These are phyloP conservation scores for Myxozyma udenii DNA, from an alignment of 805 yeast genomes.

Conservation along the genomic window DNA sequence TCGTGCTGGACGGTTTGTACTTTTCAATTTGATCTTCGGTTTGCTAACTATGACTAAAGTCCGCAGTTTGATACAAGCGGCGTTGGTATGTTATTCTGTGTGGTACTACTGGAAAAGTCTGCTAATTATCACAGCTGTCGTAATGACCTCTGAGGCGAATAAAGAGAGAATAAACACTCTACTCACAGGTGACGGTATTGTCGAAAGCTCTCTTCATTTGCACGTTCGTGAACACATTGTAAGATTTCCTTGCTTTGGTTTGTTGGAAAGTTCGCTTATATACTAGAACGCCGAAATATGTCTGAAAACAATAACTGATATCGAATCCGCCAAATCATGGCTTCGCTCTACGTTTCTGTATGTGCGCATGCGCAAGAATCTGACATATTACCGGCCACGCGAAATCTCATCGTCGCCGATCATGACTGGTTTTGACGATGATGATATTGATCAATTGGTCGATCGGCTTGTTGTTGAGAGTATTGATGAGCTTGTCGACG, in stretches of 20 bases:
- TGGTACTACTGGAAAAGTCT: neutral
- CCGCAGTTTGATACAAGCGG: slow-evolving; percentile 55
- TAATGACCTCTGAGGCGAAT: slow-evolving; percentile 45
- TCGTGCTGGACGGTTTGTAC: slow-evolving; percentile 49
- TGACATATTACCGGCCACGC: slow-evolving; percentile 41
- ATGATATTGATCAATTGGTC: slow-evolving; percentile 38
- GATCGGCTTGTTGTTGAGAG: slow-evolving; percentile 39
- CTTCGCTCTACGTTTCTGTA: slow-evolving; percentile 50
- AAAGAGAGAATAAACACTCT: slow-evolving; percentile 44
- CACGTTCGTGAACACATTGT: slow-evolving; percentile 30
- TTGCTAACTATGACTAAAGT: neutral
- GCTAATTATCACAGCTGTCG: slow-evolving; percentile 33
- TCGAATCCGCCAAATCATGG: slow-evolving; percentile 47
- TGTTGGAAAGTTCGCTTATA: no score
- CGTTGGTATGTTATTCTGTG: slow-evolving; percentile 37
- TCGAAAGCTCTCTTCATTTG: slow-evolving; percentile 45
- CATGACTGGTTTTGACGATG: slow-evolving; percentile 32
- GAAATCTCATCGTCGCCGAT: no score
- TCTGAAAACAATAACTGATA: slow-evolving; percentile 42
- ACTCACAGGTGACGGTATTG: slow-evolving; percentile 43
- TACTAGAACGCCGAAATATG: slow-evolving; percentile 46
- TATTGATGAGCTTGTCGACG: slow-evolving; percentile 38
- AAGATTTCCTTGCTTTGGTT: neutral
- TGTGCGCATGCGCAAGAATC: slow-evolving; percentile 44
- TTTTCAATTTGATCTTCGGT: neutral